Evolutionary conservation across 352 stramenopile species (phyloP).

Genomic region (Phytophthora cryptogea): DNA sequence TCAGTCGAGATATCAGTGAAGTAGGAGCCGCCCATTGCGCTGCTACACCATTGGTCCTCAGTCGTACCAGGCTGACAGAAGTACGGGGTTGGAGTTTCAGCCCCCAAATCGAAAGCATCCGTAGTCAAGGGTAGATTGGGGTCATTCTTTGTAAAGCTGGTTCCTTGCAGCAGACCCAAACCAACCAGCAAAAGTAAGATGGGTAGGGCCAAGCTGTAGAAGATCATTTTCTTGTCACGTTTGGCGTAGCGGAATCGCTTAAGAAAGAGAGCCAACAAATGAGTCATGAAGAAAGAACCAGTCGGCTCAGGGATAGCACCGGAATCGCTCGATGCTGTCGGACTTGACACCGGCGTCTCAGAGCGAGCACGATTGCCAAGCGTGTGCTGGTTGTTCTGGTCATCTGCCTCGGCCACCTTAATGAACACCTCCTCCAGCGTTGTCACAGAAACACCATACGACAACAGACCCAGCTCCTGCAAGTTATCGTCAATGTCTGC

Average conservation of each 20-base stretch:
- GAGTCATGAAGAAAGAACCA: slow-evolving; percentile 36
- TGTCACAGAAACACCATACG: slow-evolving; percentile 83
- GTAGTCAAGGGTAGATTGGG: slow-evolving; percentile 41
- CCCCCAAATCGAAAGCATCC: slow-evolving; percentile 26
- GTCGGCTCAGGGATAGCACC: slow-evolving; percentile 3
- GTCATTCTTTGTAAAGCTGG: slow-evolving; percentile 44
- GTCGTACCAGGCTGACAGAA: slow-evolving; percentile 38
- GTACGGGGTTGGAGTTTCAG: slow-evolving; percentile 48
- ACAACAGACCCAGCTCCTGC: slow-evolving; percentile 43
- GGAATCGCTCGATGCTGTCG: slow-evolving; percentile 14
- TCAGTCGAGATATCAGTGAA: slow-evolving; percentile 44
- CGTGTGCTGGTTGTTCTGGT: slow-evolving; percentile 47
- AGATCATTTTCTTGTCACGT: slow-evolving; percentile 61
- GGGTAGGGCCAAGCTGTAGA: slow-evolving; percentile 61
- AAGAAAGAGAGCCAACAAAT: slow-evolving; percentile 52
- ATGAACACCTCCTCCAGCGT: slow-evolving; percentile 86
- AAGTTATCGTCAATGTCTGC: slow-evolving; percentile 53
- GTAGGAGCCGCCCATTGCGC: slow-evolving; percentile 35
- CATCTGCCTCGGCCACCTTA: slow-evolving; percentile 58
- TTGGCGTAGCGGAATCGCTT: slow-evolving; percentile 71
- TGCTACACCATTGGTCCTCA: slow-evolving; percentile 44
- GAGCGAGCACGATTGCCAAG: slow-evolving; percentile 30
- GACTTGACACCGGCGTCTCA: slow-evolving; percentile 12
- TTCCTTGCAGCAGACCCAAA: slow-evolving; percentile 49
- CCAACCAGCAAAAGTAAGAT: slow-evolving; percentile 60